These are phyloP conservation scores for Lathyrus aphaca DNA, from an alignment of 306 rosid species.

Conservation along the genomic window DNA sequence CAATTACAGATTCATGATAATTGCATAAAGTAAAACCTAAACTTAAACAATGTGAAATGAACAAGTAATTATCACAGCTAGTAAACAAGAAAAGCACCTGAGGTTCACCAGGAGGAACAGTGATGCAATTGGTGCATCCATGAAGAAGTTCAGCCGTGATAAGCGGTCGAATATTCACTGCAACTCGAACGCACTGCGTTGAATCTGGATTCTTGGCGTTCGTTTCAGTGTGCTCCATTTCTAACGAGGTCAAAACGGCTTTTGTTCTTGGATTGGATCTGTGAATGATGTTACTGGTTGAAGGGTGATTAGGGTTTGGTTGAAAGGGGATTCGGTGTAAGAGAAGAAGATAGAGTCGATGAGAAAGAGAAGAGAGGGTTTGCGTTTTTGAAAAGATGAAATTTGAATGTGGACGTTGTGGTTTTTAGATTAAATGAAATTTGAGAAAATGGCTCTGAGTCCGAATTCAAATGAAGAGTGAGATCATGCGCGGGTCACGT, in stretches of 20 bases:
- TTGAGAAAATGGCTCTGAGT: constrained; percentile 57
- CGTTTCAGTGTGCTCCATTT: constrained; percentile 69
- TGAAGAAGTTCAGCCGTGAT: constrained; percentile 80
- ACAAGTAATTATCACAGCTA: not conserved
- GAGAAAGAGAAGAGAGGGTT: constrained; percentile 9
- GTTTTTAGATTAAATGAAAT: constrained; percentile 46
- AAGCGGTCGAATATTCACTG: constrained; percentile 84
- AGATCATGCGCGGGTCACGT: constrained; percentile 57
- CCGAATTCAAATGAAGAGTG: constrained; percentile 64
- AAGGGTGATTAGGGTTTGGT: constrained; percentile 32
- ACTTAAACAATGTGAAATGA: too few relatives aligned
- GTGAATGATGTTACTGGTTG: not conserved
- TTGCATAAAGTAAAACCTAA: too few relatives aligned
- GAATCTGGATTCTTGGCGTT: constrained; percentile 49
- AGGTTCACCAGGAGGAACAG: constrained; percentile 82
- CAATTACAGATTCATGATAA: not conserved
- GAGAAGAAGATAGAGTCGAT: not conserved
- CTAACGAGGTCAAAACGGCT: constrained; percentile 11
- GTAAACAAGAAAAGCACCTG: constrained; percentile 49
- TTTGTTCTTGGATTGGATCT: not conserved
- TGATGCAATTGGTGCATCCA: constrained; percentile 90
- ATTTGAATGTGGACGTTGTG: constrained; percentile 57
- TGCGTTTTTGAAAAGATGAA: constrained; percentile 43
- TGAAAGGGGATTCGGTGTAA: not conserved
- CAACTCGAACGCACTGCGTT: constrained; percentile 76